phyloP scores from a whole-genome alignment of 225 moss, liverwort and hornwort species.

The Antitrichia curtipendula region DNA sequence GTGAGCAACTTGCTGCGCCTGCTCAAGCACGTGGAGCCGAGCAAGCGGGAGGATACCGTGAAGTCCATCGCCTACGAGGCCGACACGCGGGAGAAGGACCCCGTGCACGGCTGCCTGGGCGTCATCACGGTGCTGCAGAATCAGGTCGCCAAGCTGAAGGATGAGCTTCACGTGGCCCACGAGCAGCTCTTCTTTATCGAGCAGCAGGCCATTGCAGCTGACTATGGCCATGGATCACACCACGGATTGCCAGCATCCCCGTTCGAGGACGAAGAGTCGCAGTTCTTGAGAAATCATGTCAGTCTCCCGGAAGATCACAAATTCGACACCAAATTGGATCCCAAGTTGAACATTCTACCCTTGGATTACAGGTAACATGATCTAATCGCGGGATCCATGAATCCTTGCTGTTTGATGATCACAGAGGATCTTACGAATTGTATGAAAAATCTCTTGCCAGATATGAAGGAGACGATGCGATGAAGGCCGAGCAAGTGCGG shows the following conservation, averaged over 20 bases:
- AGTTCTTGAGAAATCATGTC: constrained; percentile 1
- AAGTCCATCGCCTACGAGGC: constrained; percentile 55
- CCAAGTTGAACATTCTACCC: constrained; percentile 1
- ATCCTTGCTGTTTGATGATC: background rate
- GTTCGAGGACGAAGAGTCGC: constrained; percentile 13
- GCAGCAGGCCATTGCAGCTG: constrained; percentile 7
- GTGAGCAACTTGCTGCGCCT: constrained; percentile 45
- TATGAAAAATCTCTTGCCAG: background rate
- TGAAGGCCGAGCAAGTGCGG: constrained; percentile 13
- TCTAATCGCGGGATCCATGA: background rate
- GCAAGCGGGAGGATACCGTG: constrained; percentile 39
- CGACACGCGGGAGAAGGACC: constrained; percentile 54
- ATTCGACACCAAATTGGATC: background rate
- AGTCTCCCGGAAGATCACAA: background rate
- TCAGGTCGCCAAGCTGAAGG: constrained; percentile 19
- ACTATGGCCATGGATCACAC: background rate
- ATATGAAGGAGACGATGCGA: background rate
- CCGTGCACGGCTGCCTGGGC: constrained; percentile 50
- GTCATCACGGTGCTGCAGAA: constrained; percentile 30
- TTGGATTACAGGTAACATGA: background rate
- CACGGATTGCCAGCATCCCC: background rate
- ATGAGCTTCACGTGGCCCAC: constrained; percentile 18
- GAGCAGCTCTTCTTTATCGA: constrained; percentile 26
- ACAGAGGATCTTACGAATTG: background rate
- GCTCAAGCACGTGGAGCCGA: constrained; percentile 35